Evolutionary conservation across 2,329 filamentous ascomycete genomes (phyloP), one percentile per base, ranked within the genome.

Genomic region (Colletotrichum chlorophyti): DNA sequence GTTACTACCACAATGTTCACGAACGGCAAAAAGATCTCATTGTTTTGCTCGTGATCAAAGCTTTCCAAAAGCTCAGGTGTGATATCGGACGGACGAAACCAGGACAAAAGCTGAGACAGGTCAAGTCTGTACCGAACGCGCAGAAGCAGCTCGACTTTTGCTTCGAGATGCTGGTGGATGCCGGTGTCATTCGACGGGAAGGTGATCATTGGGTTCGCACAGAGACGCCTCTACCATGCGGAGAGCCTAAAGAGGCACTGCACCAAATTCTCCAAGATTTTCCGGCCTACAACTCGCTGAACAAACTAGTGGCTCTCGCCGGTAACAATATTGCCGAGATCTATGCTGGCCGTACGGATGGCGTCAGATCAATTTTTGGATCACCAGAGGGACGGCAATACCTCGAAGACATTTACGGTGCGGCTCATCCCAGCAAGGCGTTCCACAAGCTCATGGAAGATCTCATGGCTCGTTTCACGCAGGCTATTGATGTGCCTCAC

Each of bases 81-180:
- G 52, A 55, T 3, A 29, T 55, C 4, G 43, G 3, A 14, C 38
- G 52, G 12, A 55, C 52, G 0, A 55, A 55, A 12, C 27, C 45
- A 2, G 52, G 45, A 1, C 52, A 55, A 10, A 49, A 50, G 15
- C 37, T 55, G 1, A 34, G 45, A 4, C 52, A 34, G 3, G 37
- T 55, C 27, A 55, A 55, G 14, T 40, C 32, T 5, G 27, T 31
- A 6, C 15, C 12, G 5, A 48, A 55, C 0, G 29, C 29, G 5
- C 45, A 43, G 26, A 50, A 55, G 15, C 52, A 55, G 8, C 45
- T 55, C 3, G 52, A 55, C n/a, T 55, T 55, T 21, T 55, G 52
- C 29, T 24, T 27, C 1, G 52, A 41, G 14, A 50, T 35, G 37
- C 52, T 55, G 9, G 11, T 19, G 31, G 46, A 57, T 1, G 46